phyloP scores from a whole-genome alignment of 345 rosid species.

The Euphorbia peplus region DNA sequence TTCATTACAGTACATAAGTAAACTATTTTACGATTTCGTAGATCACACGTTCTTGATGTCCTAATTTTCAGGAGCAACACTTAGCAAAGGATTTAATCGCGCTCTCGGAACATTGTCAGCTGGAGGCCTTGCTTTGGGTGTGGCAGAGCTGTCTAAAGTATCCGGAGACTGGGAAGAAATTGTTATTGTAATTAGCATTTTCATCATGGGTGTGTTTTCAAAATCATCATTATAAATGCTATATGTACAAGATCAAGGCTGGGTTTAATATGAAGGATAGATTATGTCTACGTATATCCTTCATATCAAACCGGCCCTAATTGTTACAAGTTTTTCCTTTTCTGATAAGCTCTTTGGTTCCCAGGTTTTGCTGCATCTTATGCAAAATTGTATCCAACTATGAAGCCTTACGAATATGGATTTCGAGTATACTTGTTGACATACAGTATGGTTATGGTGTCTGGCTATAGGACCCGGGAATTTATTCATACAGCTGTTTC shows the following conservation, averaged over 20 bases:
- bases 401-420: constrained; percentile 94
- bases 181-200: constrained; percentile 66
- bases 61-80: constrained; percentile 65
- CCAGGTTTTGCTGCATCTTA: constrained; percentile 70
- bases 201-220: constrained; percentile 47
- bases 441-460: constrained; percentile 67
- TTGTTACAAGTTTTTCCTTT: constrained; percentile 6
- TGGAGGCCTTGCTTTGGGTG: constrained; percentile 83
- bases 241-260: constrained; percentile 9
- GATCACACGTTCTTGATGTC: neutral
- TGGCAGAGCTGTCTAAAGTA: constrained; percentile 68
- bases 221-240: neutral
- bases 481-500: constrained; percentile 67
- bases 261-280: too few species aligned
- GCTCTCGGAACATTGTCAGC: constrained; percentile 92
- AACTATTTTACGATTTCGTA: neutral
- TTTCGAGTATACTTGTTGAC: constrained; percentile 88
- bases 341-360: constrained; percentile 27
- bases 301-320: too few species aligned
- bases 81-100: constrained; percentile 88
- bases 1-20: neutral
- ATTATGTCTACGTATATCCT: too few species aligned
- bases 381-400: constrained; percentile 66
- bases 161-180: constrained; percentile 74
- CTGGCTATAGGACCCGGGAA: constrained; percentile 81